Evolutionary conservation across 768 basidiomycete genomes (phyloP).

Genomic region (Serendipita sp.): DNA sequence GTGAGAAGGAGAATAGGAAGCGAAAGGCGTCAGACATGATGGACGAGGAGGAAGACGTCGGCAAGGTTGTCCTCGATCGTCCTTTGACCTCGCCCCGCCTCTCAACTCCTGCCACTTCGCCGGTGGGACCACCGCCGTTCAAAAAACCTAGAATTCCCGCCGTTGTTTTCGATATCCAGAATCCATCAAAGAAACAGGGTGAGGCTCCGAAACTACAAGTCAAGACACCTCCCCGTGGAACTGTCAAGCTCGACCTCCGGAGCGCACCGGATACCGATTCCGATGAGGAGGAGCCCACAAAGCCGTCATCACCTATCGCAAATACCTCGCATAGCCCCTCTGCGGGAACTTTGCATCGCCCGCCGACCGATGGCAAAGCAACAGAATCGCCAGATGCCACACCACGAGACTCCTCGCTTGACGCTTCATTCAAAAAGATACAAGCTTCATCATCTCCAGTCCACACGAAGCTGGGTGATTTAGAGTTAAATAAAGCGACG

Average conservation of each 20-base stretch:
- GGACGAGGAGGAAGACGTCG: constrained; percentile 7
- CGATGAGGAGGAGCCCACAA: too few relatives aligned
- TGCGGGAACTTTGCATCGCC: too few relatives aligned
- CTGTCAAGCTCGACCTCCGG: neutral
- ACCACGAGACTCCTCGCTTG: too few relatives aligned
- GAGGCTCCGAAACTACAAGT: neutral
- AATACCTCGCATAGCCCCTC: too few relatives aligned
- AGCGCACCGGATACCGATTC: too few relatives aligned
- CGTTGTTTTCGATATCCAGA: neutral
- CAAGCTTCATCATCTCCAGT: too few relatives aligned
- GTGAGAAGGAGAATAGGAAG: constrained; percentile 33
- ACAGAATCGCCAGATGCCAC: too few relatives aligned
- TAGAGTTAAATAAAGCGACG: too few relatives aligned
- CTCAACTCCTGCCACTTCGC: neutral
- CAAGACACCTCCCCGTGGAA: neutral
- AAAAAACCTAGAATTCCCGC: neutral
- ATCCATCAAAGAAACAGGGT: neutral
- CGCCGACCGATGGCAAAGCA: too few relatives aligned
- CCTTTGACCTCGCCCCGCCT: neutral
- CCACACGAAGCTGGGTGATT: too few relatives aligned
- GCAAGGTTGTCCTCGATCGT: neutral
- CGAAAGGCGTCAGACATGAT: constrained; percentile 33
- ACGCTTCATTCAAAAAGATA: too few relatives aligned
- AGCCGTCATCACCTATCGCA: too few relatives aligned
- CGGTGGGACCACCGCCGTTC: neutral